Evolutionary conservation across 2,329 filamentous ascomycete genomes (phyloP).

Genomic region (Dryadomyces quercivorus): DNA sequence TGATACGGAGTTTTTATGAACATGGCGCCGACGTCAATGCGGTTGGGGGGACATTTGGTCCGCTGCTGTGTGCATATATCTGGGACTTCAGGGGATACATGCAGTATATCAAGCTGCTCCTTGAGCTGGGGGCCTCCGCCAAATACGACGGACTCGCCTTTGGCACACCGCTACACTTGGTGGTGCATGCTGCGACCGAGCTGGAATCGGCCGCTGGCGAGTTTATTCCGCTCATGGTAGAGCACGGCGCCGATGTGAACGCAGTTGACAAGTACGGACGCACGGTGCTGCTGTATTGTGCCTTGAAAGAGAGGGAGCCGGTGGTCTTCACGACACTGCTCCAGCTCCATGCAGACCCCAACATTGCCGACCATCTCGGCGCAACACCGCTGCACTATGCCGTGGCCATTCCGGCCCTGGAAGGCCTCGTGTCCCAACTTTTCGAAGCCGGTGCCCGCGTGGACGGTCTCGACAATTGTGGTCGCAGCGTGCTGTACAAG

Average conservation of each 20-base stretch:
- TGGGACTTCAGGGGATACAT: neutral
- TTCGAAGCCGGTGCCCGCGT: neutral
- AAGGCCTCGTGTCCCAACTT: neutral
- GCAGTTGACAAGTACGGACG: constrained; percentile 4
- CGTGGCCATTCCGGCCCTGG: neutral
- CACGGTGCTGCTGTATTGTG: constrained; percentile 7
- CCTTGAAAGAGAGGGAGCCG: neutral
- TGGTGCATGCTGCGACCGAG: neutral
- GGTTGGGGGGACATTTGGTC: neutral
- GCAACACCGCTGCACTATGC: constrained; percentile 1
- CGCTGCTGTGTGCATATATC: neutral
- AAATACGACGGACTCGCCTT: neutral
- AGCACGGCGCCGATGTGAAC: constrained; percentile 3
- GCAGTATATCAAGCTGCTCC: neutral
- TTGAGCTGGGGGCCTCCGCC: neutral
- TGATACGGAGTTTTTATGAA: neutral
- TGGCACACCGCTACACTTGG: neutral
- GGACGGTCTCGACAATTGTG: neutral
- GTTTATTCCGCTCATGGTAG: constrained; percentile 2
- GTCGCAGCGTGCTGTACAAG: constrained; percentile 2
- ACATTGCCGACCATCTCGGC: neutral
- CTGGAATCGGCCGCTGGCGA: neutral
- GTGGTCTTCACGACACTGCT: constrained; percentile 1
- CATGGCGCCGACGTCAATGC: neutral
- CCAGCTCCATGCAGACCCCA: constrained; percentile 4